Base-by-base conservation (phyloP, 768 basidiomycete species). In the Mycena floridula region DNA sequence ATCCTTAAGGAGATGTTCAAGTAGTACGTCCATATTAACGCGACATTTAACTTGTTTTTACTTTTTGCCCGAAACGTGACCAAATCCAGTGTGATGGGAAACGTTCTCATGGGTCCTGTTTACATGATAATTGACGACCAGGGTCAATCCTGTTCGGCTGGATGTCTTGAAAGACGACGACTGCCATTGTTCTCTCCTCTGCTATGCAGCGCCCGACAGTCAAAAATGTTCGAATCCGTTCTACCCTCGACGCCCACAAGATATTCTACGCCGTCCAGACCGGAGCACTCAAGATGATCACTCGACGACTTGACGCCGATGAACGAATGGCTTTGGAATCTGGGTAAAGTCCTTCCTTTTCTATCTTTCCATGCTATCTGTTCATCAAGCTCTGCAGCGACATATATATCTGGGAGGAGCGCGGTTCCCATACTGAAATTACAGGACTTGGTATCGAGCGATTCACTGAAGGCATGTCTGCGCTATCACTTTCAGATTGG, bases 381-480 rank as follows among this genome's bases (percentile, higher is more conserved):
- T 15, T 15, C 18, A 35, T 18, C 32, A 35, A 35, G 13, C 32
- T 9, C 18, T 35, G 15, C 16, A 68, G 64, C 28, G 57, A 61
- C 47, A 65, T 71, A 56, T 86, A 72, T 61, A 74, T 68, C 51
- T 81, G 86, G 87, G 87, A 88, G 64, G 86, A 88, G 57, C 71
- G 85, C 39, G 77, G 78, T 20, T 81, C 85, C 13, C 78, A 81
- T 52, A 76, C 76, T 20, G 87, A 87, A 60, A 77, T 85, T 12
- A 85, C 82, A 3, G 85, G 86, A 12, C 71, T 87, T 25, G 84
- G 85, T 24, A 90, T 90, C 57, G 89, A 90, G 57, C 76, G 88
- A 23, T 90, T 88, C 63, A 90, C 88, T 4, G 88, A 90, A 59
- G 88, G 88, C n/a, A n/a, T n/a, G n/a, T n/a, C n/a, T n/a, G n/a